These are phyloP conservation scores for Seiridium cupressi DNA, from an alignment of 2,329 filamentous ascomycete genomes.

Conservation along the genomic window DNA sequence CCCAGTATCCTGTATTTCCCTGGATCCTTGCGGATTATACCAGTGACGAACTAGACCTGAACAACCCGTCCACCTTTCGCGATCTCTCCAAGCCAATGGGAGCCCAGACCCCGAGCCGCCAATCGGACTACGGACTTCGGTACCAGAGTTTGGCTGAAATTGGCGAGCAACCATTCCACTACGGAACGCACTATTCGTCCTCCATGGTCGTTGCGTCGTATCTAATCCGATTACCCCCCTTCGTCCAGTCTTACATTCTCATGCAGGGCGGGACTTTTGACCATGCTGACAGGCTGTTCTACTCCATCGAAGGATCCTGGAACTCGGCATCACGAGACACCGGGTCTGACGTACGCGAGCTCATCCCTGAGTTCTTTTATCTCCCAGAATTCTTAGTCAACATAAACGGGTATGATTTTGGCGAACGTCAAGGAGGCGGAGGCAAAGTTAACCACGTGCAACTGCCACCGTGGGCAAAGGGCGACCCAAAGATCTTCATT, in stretches of 20 bases:
- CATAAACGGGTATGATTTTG: slow-evolving; percentile 92
- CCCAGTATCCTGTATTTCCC: slow-evolving; percentile 96
- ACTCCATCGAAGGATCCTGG: slow-evolving; percentile 90
- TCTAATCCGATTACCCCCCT: slow-evolving; percentile 89
- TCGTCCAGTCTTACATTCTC: slow-evolving; percentile 91
- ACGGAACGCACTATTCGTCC: slow-evolving; percentile 97
- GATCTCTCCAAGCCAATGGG: slow-evolving; percentile 97
- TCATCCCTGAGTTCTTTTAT: slow-evolving; percentile 97
- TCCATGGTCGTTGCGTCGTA: slow-evolving; percentile 99
- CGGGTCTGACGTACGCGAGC: slow-evolving; percentile 89
- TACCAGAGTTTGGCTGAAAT: slow-evolving; percentile 90
- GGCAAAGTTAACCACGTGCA: slow-evolving; percentile 81
- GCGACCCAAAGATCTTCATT: slow-evolving; percentile 93
- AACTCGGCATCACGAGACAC: slow-evolving; percentile 83
- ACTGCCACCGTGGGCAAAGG: slow-evolving; percentile 95
- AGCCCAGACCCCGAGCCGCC: slow-evolving; percentile 74
- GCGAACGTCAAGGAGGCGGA: slow-evolving; percentile 75
- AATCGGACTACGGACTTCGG: slow-evolving; percentile 76
- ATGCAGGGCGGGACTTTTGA: slow-evolving; percentile 96
- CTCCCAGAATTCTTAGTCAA: slow-evolving; percentile 94
- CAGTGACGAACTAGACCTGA: slow-evolving; percentile 86
- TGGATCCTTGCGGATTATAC: slow-evolving; percentile 97
- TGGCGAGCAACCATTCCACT: slow-evolving; percentile 90
- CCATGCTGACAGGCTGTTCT: slow-evolving; percentile 92
- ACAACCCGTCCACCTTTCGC: slow-evolving; percentile 80